Conservation (phyloP, 495 filamentous ascomycete genomes). For the Jackrogersella minutella region DNA sequence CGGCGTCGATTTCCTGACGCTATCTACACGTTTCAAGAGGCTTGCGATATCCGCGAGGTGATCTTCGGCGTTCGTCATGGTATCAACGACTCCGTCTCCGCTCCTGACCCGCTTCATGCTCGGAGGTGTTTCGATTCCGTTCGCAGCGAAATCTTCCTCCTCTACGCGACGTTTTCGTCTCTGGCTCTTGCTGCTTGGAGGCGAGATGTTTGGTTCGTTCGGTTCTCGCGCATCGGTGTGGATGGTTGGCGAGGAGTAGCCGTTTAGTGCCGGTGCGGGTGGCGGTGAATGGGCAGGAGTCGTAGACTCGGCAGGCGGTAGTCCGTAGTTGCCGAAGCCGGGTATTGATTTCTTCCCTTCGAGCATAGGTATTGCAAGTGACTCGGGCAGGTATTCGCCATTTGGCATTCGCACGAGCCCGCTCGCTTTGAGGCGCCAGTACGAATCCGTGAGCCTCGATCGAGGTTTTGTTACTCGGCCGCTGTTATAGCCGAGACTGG, state of each 20-base stretch:
- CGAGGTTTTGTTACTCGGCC: slow-evolving; percentile 39
- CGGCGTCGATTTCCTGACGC: not conserved
- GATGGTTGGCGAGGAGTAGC: slow-evolving; percentile 4
- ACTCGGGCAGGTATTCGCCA: slow-evolving; percentile 53
- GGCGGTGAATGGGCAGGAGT: slow-evolving; percentile 33
- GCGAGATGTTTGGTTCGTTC: slow-evolving; percentile 16
- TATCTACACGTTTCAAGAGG: slow-evolving; percentile 29
- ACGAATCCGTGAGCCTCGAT: slow-evolving; percentile 38
- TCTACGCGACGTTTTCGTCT: slow-evolving; percentile 38
- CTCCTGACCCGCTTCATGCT: slow-evolving; percentile 35
- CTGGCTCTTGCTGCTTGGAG: slow-evolving; percentile 17
- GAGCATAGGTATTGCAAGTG: slow-evolving; percentile 46
- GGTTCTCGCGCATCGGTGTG: not conserved
- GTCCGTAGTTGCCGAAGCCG: slow-evolving; percentile 40
- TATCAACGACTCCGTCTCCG: not conserved
- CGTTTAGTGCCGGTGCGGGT: not conserved
- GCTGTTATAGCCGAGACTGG: slow-evolving; percentile 39
- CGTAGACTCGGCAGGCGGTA: slow-evolving; percentile 27
- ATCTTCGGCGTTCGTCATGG: slow-evolving; percentile 14
- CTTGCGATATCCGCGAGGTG: slow-evolving; percentile 39
- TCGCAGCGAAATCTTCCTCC: slow-evolving; percentile 27
- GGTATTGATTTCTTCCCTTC: slow-evolving; percentile 40
- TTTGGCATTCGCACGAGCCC: slow-evolving; percentile 55
- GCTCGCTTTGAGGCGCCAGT: slow-evolving; percentile 53
- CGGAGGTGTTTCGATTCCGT: slow-evolving; percentile 12